Conservation (phyloP, 495 filamentous ascomycete genomes). For the Aspergillus conjunctus region DNA sequence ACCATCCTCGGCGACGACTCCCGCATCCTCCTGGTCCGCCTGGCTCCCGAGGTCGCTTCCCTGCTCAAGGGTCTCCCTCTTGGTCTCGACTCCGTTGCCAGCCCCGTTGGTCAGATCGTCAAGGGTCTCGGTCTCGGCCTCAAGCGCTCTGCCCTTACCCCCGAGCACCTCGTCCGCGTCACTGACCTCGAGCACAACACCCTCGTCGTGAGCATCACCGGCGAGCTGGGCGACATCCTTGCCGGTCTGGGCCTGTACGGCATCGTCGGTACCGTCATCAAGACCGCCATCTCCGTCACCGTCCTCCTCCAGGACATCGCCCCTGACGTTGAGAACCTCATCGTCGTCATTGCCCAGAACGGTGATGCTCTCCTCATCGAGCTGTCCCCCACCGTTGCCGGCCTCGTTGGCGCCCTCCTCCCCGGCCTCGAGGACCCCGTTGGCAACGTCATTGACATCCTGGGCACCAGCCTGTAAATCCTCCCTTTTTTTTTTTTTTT, state of each 20-base stretch:
- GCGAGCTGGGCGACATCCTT: background rate
- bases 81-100: conserved; percentile 9
- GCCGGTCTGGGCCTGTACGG: background rate
- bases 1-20: conserved; percentile 29
- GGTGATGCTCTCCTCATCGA: conserved; percentile 23
- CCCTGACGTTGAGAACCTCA: conserved; percentile 21
- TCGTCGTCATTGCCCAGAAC: conserved; percentile 25
- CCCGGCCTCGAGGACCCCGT: conserved; percentile 20
- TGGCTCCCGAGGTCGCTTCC: conserved; percentile 27
- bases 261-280: conserved; percentile 14
- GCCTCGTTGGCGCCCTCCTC: conserved; percentile 22
- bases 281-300: conserved; percentile 16
- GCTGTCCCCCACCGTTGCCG: conserved; percentile 25
- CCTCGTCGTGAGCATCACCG: conserved; percentile 3
- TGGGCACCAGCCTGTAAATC: conserved; percentile 21
- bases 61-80: conserved; percentile 20
- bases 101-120: conserved; percentile 11
- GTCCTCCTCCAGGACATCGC: conserved; percentile 24
- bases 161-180: background rate
- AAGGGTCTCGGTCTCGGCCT: conserved; percentile 4
- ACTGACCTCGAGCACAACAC: background rate
- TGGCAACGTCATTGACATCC: conserved; percentile 15
- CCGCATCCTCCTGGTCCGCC: conserved; percentile 24
- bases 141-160: background rate
- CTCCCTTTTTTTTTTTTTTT: background rate